Base-by-base conservation (phyloP, 805 yeast species). In the Henningerozyma blattae region DNA sequence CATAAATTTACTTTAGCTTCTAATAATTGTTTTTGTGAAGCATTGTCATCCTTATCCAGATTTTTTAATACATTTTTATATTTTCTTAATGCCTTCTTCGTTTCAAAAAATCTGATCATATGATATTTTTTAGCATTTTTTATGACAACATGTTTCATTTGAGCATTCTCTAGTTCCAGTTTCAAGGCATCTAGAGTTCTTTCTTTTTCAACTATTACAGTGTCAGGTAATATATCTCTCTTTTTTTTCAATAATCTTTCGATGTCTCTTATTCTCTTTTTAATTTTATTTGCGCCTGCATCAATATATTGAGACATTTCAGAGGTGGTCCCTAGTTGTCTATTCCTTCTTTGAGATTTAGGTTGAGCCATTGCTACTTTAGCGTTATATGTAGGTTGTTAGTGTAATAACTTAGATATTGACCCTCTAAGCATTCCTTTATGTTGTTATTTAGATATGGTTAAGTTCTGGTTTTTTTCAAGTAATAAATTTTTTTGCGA, bases 81-180 rank as follows among this genome's bases (percentile, higher is more conserved):
- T 37, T 64, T 70, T 50, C 94, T 70, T 18, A 72, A 45, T 1
- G 95, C 91, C 66, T 86, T 87, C 61, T 85, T 84, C 50, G 70
- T 74, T 56, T 87, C 97, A 41, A 91, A 84, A 52, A 91, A 91
- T 44, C 89, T 70, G 32, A 91, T 85, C 87, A 85, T 86, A 52
- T 85, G 95, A 54, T 91, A 91, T 59, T 78, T 82, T 44, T 75
- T 70, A 10, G 84, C 72, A 27, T 65, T 59, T 34, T 68, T 65
- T 41, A 66, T 69, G 14, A 71, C 69, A 43, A 62, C 65, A 31
- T 62, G 59, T 20, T 58, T 58, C 26, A 55, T 40, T 39, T 67
- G 65, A 14, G 72, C 69, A 27, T 64, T 63, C 31, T 62, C 62
- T 35, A 81, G 61, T 48, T 82, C 86, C 4, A 64, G 57, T 33